A percentile compares a stretch with the other conserved stretches of the same genome.
phyloP scores from a whole-genome alignment of 1,284 basidiomycete species.

The Rhodofomes roseus region DNA sequence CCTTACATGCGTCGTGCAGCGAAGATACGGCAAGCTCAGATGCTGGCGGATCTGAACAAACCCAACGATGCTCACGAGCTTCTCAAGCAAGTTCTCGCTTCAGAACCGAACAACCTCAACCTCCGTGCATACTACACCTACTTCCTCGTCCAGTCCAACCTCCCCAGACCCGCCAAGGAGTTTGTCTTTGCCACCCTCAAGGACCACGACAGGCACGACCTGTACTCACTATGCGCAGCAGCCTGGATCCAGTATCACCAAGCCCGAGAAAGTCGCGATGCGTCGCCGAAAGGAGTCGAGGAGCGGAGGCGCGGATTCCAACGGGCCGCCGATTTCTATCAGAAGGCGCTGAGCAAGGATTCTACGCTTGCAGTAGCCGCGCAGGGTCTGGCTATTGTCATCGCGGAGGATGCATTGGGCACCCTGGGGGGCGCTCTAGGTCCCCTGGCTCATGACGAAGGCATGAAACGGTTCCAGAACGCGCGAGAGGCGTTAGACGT shows the following conservation, averaged over 20 bases:
- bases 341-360: constrained; percentile 82
- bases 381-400: constrained; percentile 88
- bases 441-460: constrained; percentile 53
- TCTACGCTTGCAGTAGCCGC: constrained; percentile 86
- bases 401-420: constrained; percentile 85
- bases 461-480: constrained; percentile 60
- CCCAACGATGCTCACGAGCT: constrained; percentile 81
- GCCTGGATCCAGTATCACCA: constrained; percentile 84
- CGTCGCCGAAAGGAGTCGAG: constrained; percentile 52
- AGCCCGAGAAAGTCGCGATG: constrained; percentile 73
- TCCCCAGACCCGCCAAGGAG: constrained; percentile 72
- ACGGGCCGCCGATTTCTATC: constrained; percentile 84
- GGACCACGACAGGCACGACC: constrained; percentile 79
- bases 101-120: constrained; percentile 71
- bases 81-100: constrained; percentile 80
- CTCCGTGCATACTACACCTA: constrained; percentile 84
- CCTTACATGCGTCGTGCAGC: constrained; percentile 45
- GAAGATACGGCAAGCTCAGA: constrained; percentile 84
- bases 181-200: constrained; percentile 85
- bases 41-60: constrained; percentile 65
- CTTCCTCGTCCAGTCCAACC: constrained; percentile 78
- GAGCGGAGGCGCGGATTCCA: constrained; percentile 79
- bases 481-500: constrained; percentile 83
- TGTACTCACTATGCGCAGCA: constrained; percentile 88
- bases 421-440: constrained; percentile 50